phyloP scores from a whole-genome alignment of 441 rosid genomes.

The Flueggea neowawraea region DNA sequence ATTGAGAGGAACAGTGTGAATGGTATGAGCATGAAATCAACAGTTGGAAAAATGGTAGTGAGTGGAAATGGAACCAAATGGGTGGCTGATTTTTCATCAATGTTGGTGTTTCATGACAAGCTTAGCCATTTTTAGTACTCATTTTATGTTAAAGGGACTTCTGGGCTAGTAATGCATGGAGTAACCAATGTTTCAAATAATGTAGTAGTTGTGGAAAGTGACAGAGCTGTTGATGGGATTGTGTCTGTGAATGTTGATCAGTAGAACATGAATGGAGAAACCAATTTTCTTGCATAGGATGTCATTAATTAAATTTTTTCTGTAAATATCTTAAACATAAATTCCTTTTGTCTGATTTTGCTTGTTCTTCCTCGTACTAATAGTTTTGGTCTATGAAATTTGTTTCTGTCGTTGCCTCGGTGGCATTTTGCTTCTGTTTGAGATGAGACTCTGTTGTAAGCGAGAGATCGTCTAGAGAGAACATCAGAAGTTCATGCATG shows the following conservation, averaged over 20 bases:
- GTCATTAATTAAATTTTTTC: no score
- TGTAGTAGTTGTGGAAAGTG: conserved; percentile 59
- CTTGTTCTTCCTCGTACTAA: no score
- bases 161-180: conserved; percentile 25
- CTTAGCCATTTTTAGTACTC: conserved; percentile 59
- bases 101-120: conserved; percentile 50
- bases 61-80: conserved; percentile 51
- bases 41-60: conserved; percentile 35
- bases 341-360: no score
- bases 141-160: conserved; percentile 19
- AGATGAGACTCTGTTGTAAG: no score
- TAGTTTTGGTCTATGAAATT: no score
- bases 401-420: no score
- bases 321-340: no score
- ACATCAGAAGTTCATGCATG: no score
- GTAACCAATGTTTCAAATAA: conserved; percentile 51
- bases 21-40: conserved; percentile 56
- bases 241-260: conserved; percentile 61
- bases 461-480: no score
- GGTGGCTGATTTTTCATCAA: conserved; percentile 53
- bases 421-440: no score
- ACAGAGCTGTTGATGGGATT: conserved; percentile 38
- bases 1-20: conserved; percentile 45
- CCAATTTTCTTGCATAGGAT: no score
- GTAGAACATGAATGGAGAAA: conserved; percentile 27